phyloP scores from a whole-genome alignment of 192 early-diverging fungal species.

The Coemansia reversa region DNA sequence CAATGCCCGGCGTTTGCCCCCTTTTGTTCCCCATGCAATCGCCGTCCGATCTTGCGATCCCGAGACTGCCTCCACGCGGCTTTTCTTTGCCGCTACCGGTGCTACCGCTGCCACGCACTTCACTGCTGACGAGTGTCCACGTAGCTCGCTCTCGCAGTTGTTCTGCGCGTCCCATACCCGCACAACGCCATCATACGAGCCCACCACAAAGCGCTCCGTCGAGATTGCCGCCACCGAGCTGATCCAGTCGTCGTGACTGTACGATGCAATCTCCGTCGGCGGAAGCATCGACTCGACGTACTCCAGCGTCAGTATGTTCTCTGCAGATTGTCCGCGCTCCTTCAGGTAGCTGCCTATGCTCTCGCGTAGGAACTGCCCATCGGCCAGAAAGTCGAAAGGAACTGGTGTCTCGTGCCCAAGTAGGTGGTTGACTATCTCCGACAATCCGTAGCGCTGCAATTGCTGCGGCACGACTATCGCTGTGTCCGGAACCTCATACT shows the following conservation, averaged over 20 bases:
- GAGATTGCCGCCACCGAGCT: constrained; percentile 59
- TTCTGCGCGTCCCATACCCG: constrained; percentile 80
- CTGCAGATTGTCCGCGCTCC: constrained; percentile 55
- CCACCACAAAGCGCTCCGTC: constrained; percentile 61
- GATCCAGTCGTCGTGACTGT: constrained; percentile 96
- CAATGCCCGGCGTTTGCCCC: constrained; percentile 48
- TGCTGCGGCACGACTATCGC: constrained; percentile 84
- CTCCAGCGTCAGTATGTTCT: constrained; percentile 84
- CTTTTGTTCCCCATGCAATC: constrained; percentile 62
- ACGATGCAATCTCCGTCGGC: constrained; percentile 73
- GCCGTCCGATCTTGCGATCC: constrained; percentile 67
- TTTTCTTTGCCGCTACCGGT: constrained; percentile 35
- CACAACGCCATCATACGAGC: constrained; percentile 81
- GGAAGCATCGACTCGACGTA: constrained; percentile 92
- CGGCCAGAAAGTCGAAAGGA: constrained; percentile 92
- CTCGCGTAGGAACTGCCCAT: constrained; percentile 84
- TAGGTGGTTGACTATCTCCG: constrained; percentile 93
- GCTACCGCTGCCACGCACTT: constrained; percentile 70
- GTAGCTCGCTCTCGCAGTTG: constrained; percentile 64
- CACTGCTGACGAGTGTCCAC: constrained; percentile 69
- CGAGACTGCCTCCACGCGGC: constrained; percentile 54
- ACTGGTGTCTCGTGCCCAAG: constrained; percentile 62
- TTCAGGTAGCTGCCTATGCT: constrained; percentile 75
- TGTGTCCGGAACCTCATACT: constrained; percentile 78
- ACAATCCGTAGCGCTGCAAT: constrained; percentile 84